These are phyloP conservation scores for Neurospora crassa DNA, from an alignment of 2,329 filamentous ascomycete species.

Conservation along the genomic window DNA sequence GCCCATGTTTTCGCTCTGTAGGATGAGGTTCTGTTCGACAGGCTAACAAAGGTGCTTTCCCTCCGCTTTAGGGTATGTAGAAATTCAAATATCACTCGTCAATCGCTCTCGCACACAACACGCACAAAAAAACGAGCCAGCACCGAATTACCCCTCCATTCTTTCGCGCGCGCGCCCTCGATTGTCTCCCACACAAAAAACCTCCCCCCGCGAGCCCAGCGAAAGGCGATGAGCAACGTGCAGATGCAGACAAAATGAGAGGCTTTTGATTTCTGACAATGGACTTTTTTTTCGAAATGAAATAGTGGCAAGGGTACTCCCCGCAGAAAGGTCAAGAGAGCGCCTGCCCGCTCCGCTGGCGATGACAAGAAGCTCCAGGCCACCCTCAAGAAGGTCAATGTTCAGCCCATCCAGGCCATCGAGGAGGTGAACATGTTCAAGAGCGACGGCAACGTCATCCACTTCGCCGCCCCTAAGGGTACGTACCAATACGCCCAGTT, in stretches of 20 bases:
- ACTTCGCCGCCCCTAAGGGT: constrained; percentile 98
- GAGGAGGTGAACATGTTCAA: constrained; percentile 99
- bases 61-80: constrained; percentile 21
- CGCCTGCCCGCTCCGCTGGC: constrained; percentile 81
- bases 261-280: constrained; percentile 17
- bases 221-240: not conserved
- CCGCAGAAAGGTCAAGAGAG: constrained; percentile 96
- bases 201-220: not conserved
- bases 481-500: constrained; percentile 27
- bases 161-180: not conserved
- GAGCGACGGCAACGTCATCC: constrained; percentile 98
- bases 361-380: constrained; percentile 99
- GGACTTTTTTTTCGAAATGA: constrained; percentile 9
- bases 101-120: constrained; percentile 2
- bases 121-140: not conserved
- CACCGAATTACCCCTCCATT: constrained; percentile 1
- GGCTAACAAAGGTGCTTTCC: constrained; percentile 12
- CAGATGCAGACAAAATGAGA: constrained; percentile 4
- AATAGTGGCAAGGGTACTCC: constrained; percentile 90
- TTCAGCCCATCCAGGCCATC: constrained; percentile 97
- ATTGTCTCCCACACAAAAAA: not conserved
- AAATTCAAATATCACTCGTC: constrained; percentile 6
- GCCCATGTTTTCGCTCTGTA: constrained; percentile 3
- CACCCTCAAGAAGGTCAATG: constrained; percentile 97
- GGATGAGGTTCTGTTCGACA: not conserved